phyloP scores from a whole-genome alignment of 1,284 basidiomycete genomes.

The Apiotrichum veenhuisii region DNA sequence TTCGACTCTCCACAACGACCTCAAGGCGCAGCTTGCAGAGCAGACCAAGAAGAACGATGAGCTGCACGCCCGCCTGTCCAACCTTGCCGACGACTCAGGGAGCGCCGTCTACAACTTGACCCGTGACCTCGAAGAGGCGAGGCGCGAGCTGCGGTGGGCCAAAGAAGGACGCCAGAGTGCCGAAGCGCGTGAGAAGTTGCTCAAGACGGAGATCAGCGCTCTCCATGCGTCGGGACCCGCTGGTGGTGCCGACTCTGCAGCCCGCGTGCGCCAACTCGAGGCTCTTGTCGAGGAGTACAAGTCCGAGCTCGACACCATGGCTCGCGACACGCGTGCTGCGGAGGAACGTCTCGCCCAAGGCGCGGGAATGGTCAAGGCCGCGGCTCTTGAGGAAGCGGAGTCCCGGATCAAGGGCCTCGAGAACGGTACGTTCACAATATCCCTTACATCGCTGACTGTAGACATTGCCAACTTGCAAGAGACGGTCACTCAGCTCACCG shows the following conservation, averaged over 20 bases:
- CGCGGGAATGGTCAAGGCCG: slow-evolving; percentile 35
- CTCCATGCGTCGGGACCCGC: neutral
- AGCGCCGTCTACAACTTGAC: slow-evolving; percentile 26
- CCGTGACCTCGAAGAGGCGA: slow-evolving; percentile 28
- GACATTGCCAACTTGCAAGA: slow-evolving; percentile 11
- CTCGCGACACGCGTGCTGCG: slow-evolving; percentile 34
- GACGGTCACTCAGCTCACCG: slow-evolving; percentile 42
- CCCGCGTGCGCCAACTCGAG: slow-evolving; percentile 30
- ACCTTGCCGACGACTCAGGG: slow-evolving; percentile 28
- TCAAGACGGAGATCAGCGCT: slow-evolving; percentile 35
- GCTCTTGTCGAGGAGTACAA: slow-evolving; percentile 33
- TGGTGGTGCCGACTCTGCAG: slow-evolving; percentile 6
- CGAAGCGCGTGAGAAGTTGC: slow-evolving; percentile 37
- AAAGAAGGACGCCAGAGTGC: slow-evolving; percentile 39
- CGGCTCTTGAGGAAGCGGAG: slow-evolving; percentile 27
- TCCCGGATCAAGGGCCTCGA: slow-evolving; percentile 17
- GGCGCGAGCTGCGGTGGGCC: slow-evolving; percentile 45
- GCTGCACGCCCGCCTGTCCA: slow-evolving; percentile 29
- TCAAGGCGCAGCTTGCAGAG: slow-evolving; percentile 29
- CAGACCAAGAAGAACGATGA: slow-evolving; percentile 30
- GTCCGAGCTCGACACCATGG: slow-evolving; percentile 29
- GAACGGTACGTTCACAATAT: slow-evolving; percentile 20
- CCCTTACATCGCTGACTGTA: neutral
- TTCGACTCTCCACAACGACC: slow-evolving; percentile 32
- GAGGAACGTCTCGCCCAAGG: slow-evolving; percentile 35